These are phyloP conservation scores for Tilletia caries DNA, from an alignment of 1,284 basidiomycete species.

Conservation along the genomic window DNA sequence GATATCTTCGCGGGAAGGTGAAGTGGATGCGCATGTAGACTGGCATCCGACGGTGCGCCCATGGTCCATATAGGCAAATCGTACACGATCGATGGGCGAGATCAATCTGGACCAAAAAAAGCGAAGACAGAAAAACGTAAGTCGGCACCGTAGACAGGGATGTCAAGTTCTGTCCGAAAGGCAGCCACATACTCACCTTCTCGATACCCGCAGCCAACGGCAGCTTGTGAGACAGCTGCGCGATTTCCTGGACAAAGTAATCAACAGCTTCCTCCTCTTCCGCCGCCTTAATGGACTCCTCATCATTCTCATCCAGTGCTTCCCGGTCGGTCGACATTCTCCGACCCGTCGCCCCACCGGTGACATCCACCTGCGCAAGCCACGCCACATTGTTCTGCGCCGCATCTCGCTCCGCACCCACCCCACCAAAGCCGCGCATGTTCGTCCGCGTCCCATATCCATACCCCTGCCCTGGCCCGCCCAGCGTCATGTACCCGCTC, in stretches of 20 bases:
- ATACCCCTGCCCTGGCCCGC: constrained; percentile 6
- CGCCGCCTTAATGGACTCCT: constrained; percentile 17
- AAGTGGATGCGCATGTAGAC: constrained; percentile 46
- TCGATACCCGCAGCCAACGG: constrained; percentile 38
- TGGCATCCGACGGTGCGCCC: constrained; percentile 36
- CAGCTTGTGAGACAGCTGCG: constrained; percentile 1
- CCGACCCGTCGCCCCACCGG: constrained; percentile 26
- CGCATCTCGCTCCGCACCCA: neutral
- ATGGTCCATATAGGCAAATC: constrained; percentile 46
- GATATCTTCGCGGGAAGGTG: constrained; percentile 41
- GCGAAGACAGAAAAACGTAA: no score
- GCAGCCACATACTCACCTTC: constrained; percentile 34
- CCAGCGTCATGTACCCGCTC: constrained; percentile 6
- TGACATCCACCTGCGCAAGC: constrained; percentile 3
- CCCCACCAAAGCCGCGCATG: neutral
- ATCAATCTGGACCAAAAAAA: constrained; percentile 24
- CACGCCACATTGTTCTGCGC: constrained; percentile 1
- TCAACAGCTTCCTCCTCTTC: constrained; percentile 25
- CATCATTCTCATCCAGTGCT: neutral
- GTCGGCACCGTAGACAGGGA: neutral
- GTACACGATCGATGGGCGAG: constrained; percentile 39
- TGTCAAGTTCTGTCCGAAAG: constrained; percentile 37
- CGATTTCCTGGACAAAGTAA: constrained; percentile 23
- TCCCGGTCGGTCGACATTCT: constrained; percentile 37
- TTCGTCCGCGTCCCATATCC: constrained; percentile 9